These are phyloP conservation scores for Spergularia bocconei DNA, from an alignment of 148 eudicot species.

Conservation along the genomic window DNA sequence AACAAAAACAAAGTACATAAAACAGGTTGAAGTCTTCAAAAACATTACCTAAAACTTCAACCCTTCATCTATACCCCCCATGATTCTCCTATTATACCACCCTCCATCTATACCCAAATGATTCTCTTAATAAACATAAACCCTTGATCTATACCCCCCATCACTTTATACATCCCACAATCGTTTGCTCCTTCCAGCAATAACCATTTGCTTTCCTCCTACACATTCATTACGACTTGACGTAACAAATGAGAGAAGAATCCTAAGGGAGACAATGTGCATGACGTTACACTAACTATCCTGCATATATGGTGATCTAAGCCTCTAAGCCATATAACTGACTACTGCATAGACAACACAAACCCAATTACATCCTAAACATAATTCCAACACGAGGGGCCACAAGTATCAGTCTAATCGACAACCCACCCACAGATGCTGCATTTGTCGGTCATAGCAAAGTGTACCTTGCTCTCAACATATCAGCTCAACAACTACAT, in stretches of 20 bases:
- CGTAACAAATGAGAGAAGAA: background rate
- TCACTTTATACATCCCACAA: slow-evolving; percentile 24
- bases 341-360: slow-evolving; percentile 12
- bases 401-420: slow-evolving; percentile 3
- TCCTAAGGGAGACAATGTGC: slow-evolving; percentile 11
- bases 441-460: slow-evolving; percentile 71
- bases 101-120: slow-evolving; percentile 23
- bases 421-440: background rate
- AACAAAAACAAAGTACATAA: slow-evolving; percentile 8
- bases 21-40: background rate
- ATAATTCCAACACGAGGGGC: background rate
- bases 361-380: slow-evolving; percentile 3
- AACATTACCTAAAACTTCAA: background rate
- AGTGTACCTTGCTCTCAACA: slow-evolving; percentile 67
- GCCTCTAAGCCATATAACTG: background rate
- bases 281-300: slow-evolving; percentile 7
- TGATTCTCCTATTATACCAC: background rate
- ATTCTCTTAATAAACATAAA: background rate
- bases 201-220: background rate
- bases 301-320: background rate
- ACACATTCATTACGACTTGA: slow-evolving; percentile 6
- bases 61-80: slow-evolving; percentile 24
- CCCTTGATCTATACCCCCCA: background rate
- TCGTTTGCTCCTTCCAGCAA: slow-evolving; percentile 11
- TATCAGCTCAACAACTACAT: slow-evolving; percentile 29